Evolutionary conservation across 257 asterid species (phyloP).

Genomic region (Capsicum pubescens): DNA sequence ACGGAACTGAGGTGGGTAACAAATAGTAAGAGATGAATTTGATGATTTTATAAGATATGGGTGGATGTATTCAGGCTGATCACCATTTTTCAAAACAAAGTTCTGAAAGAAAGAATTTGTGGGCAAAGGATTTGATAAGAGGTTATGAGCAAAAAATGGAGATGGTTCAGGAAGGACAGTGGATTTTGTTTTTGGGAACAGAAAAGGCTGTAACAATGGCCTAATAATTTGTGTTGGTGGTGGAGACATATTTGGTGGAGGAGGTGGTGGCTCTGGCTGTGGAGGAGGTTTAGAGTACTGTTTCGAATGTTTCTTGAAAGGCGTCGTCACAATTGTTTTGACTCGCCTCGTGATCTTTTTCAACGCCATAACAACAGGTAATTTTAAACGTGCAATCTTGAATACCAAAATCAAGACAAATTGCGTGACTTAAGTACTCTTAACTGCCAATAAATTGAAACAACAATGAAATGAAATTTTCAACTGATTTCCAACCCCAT

Average conservation of each 20-base stretch:
- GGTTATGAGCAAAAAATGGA: constrained; percentile 58
- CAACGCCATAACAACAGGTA: constrained; percentile 24
- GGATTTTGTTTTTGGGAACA: constrained; percentile 65
- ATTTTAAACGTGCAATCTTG: constrained; percentile 6
- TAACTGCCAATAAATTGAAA: background rate
- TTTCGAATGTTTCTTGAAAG: constrained; percentile 42
- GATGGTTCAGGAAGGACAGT: constrained; percentile 77
- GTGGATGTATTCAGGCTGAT: constrained; percentile 77
- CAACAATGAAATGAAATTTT: background rate
- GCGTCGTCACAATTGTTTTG: constrained; percentile 47
- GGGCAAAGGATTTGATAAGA: constrained; percentile 68
- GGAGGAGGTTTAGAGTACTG: constrained; percentile 29
- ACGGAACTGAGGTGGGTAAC: constrained; percentile 56
- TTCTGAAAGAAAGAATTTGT: constrained; percentile 84
- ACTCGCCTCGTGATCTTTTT: constrained; percentile 48
- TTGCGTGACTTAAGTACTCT: background rate
- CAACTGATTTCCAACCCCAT: background rate
- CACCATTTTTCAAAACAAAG: constrained; percentile 68
- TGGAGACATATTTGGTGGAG: constrained; percentile 42
- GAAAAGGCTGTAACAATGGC: constrained; percentile 48
- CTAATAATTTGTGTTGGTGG: constrained; percentile 28
- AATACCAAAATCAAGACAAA: background rate
- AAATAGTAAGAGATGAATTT: constrained; percentile 56
- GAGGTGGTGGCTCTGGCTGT: constrained; percentile 27
- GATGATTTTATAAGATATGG: constrained; percentile 69